Evolutionary conservation across 2,329 filamentous ascomycete species (phyloP), one percentile per base, ranked within the genome.

Genomic region (Berkeleyomyces rouxiae): DNA sequence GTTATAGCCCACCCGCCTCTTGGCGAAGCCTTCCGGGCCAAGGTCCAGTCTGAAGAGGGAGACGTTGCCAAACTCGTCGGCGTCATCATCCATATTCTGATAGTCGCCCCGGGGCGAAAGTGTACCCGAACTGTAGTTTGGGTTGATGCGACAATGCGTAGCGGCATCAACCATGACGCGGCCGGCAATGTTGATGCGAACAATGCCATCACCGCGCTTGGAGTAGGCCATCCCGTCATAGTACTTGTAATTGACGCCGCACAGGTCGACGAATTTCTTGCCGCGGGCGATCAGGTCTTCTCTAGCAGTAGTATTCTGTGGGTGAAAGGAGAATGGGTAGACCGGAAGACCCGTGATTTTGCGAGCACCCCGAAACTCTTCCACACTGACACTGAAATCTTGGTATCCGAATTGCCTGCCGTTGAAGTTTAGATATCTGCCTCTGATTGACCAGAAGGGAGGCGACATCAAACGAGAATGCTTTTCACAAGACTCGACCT

Each of bases 131-230:
- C 81, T 82, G 67, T 95, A 95, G 70, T 95, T 95, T 0, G 90
- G 88, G 67, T 93, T 88, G 71, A 92, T 88, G 42, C 88, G 82
- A 7, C 89, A 83, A 73, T 95, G 90, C 49, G 87, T 88, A 3
- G 83, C 83, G 0, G 89, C 83, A 69, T 96, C 91, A 33, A 96
- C 78, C 90, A 96, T 96, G 66, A 95, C 80, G 39, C 91, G 84
- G 16, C 90, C 87, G 66, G 90, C 89, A 71, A 95, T 86, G 69
- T 90, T 90, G 72, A 95, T 85, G 71, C 90, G 92, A 70, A 87
- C 75, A 11, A 88, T 76, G 64, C 79, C 76, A 68, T 85, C 85
- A 76, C 89, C 89, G 72, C 87, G 85, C 76, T 92, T 95, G 75
- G 84, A 82, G 72, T 90, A 95, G 0, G 87, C 90, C 74, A 95